Conservation (phyloP, 192 early-diverging fungal genomes). For the Dissophora ornata region DNA sequence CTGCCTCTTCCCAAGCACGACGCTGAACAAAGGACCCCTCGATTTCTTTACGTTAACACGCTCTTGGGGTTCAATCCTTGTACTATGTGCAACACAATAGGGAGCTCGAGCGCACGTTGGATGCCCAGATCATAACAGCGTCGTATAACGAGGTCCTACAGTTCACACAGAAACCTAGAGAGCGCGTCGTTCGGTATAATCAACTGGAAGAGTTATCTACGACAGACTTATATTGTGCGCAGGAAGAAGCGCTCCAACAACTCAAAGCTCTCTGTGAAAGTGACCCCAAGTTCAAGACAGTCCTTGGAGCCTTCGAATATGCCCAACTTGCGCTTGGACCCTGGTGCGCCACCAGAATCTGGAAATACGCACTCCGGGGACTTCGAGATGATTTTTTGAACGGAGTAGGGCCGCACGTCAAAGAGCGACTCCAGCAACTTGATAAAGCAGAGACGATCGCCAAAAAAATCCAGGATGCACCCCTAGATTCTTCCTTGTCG, state of each 20-base stretch:
- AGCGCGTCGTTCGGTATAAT: slow-evolving; percentile 1
- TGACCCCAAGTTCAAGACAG: slow-evolving; percentile 52
- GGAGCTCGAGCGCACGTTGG: slow-evolving; percentile 64
- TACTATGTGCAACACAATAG: slow-evolving; percentile 6
- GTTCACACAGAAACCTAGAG: neutral
- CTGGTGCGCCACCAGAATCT: slow-evolving; percentile 80
- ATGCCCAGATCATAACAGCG: slow-evolving; percentile 68
- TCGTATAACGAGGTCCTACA: slow-evolving; percentile 47
- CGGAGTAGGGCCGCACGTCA: slow-evolving; percentile 22
- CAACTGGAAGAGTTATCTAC: too few species aligned
- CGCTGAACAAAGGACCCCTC: too few species aligned
- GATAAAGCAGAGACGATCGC: slow-evolving; percentile 42
- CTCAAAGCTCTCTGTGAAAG: slow-evolving; percentile 37
- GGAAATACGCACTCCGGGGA: slow-evolving; percentile 65
- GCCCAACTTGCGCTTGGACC: slow-evolving; percentile 72
- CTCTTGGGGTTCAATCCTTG: too few species aligned
- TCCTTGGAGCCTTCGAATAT: slow-evolving; percentile 53
- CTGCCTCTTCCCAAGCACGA: too few species aligned
- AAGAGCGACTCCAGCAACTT: slow-evolving; percentile 32
- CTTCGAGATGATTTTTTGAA: slow-evolving; percentile 47
- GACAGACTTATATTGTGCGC: too few species aligned
- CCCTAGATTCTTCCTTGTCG: slow-evolving; percentile 71
- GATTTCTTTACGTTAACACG: too few species aligned
- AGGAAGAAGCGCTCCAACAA: slow-evolving; percentile 32
- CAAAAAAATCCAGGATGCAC: slow-evolving; percentile 19